These are phyloP conservation scores for Wickerhamiella allomyrinae DNA, from an alignment of 805 yeast genomes.

Conservation along the genomic window DNA sequence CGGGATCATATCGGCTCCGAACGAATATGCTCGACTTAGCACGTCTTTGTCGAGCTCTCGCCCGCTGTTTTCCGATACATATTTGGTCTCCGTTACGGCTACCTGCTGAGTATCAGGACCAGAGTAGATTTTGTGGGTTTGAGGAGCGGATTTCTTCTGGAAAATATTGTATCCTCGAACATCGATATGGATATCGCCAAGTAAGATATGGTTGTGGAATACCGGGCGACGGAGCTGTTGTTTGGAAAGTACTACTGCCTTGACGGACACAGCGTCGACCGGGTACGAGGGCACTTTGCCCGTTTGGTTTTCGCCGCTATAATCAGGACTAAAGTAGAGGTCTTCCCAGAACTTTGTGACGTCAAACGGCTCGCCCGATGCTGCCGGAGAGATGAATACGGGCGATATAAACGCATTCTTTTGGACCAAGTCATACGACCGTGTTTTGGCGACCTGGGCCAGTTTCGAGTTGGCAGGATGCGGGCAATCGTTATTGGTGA, in stretches of 20 bases:
- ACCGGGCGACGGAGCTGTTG: slow-evolving; percentile 2
- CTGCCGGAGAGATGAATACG: slow-evolving; percentile 8
- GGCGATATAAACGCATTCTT: slow-evolving; percentile 13
- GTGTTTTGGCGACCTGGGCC: slow-evolving; percentile 20
- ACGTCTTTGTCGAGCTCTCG: slow-evolving; percentile 28
- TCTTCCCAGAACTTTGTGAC: slow-evolving; percentile 13
- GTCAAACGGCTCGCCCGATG: slow-evolving; percentile 6
- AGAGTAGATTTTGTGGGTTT: slow-evolving; percentile 36
- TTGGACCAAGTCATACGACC: slow-evolving; percentile 13
- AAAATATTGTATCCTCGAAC: slow-evolving; percentile 59
- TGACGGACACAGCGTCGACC: slow-evolving; percentile 1
- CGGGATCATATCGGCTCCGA: slow-evolving; percentile 25
- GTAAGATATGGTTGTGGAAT: slow-evolving; percentile 6
- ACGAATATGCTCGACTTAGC: slow-evolving; percentile 27
- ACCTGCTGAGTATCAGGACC: slow-evolving; percentile 37
- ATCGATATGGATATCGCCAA: slow-evolving; percentile 31
- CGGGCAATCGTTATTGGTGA: slow-evolving; percentile 16
- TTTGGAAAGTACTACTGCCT: slow-evolving; percentile 5
- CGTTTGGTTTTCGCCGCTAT: background rate
- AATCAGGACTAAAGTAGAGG: slow-evolving; percentile 1
- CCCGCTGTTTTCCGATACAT: slow-evolving; percentile 31
- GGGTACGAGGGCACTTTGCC: background rate
- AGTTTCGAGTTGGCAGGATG: slow-evolving; percentile 10
- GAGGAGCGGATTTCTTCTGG: slow-evolving; percentile 34
- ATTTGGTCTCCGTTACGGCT: slow-evolving; percentile 35